phyloP scores from a whole-genome alignment of 805 yeast species.

The Yarrowia divulgata region DNA sequence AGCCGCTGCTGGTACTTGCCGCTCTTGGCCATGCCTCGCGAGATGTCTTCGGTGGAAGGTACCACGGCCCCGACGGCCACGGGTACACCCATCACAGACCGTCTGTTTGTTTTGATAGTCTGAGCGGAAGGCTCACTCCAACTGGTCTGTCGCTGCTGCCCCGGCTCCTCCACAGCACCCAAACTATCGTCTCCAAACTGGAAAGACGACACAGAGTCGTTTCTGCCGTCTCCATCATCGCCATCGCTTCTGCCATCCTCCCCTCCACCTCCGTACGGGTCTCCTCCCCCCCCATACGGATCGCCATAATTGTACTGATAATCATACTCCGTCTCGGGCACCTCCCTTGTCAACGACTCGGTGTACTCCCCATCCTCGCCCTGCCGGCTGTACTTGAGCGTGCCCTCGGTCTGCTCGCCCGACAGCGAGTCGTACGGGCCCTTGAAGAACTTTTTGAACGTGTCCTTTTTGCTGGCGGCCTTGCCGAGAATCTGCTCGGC shows the following conservation, averaged over 20 bases:
- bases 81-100: background rate
- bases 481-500: conserved; percentile 34
- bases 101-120: conserved; percentile 1
- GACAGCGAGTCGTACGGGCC: conserved; percentile 29
- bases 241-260: no score
- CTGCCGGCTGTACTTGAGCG: conserved; percentile 21
- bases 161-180: no score
- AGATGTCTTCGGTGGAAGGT: conserved; percentile 17
- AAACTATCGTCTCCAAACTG: conserved; percentile 15
- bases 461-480: conserved; percentile 17
- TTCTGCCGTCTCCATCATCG: no score
- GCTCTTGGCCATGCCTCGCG: conserved; percentile 10
- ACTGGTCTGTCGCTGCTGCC: no score
- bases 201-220: conserved; percentile 13
- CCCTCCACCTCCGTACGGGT: background rate
- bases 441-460: conserved; percentile 30
- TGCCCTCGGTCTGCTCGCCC: conserved; percentile 13
- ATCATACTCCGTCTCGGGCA: conserved; percentile 13
- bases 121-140: background rate
- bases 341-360: conserved; percentile 18
- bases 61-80: background rate
- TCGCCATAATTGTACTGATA: conserved; percentile 33
- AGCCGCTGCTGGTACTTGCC: conserved; percentile 37
- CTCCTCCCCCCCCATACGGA: conserved; percentile 4
- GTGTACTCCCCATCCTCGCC: conserved; percentile 30